Percentiles rank a stretch among this genome's conserved stretches.
phyloP scores from a whole-genome alignment of 192 early-diverging fungal species.

The Coemansia sp. region DNA sequence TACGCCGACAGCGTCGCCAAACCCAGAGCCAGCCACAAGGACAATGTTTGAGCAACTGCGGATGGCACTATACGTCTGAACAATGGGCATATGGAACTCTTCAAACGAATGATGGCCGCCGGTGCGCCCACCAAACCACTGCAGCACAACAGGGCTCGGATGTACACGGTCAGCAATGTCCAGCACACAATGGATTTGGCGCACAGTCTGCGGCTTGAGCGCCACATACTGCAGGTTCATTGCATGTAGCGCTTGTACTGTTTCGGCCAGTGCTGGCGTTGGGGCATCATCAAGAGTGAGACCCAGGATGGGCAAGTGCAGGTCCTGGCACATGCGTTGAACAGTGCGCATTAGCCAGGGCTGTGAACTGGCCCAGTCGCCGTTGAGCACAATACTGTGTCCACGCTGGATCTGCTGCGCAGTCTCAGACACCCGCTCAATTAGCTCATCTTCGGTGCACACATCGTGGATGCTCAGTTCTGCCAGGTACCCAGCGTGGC shows the following conservation, averaged over 20 bases:
- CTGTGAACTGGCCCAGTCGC: conserved; percentile 63
- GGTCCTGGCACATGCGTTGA: conserved; percentile 70
- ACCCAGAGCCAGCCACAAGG: conserved; percentile 88
- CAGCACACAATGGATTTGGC: conserved; percentile 75
- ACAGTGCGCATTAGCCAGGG: conserved; percentile 80
- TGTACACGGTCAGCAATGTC: conserved; percentile 77
- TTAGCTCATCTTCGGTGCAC: conserved; percentile 70
- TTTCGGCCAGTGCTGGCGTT: conserved; percentile 23
- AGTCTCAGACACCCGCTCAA: conserved; percentile 68
- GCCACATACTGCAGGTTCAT: conserved; percentile 80
- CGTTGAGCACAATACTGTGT: conserved; percentile 84
- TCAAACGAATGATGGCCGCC: conserved; percentile 94
- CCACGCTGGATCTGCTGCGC: conserved; percentile 72
- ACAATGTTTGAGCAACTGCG: conserved; percentile 79
- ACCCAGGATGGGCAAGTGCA: conserved; percentile 85
- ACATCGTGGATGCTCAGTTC: conserved; percentile 87
- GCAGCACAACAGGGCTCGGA: conserved; percentile 76
- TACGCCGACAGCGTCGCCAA: conserved; percentile 82
- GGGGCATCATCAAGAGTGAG: conserved; percentile 79
- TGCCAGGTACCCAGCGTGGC: conserved; percentile 88
- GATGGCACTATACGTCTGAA: conserved; percentile 83
- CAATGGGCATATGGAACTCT: conserved; percentile 86
- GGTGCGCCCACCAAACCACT: conserved; percentile 95
- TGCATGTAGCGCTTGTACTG: conserved; percentile 63
- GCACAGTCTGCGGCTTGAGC: conserved; percentile 78